Conservation (phyloP, 768 basidiomycete genomes). For the Collybiopsis luxurians region DNA sequence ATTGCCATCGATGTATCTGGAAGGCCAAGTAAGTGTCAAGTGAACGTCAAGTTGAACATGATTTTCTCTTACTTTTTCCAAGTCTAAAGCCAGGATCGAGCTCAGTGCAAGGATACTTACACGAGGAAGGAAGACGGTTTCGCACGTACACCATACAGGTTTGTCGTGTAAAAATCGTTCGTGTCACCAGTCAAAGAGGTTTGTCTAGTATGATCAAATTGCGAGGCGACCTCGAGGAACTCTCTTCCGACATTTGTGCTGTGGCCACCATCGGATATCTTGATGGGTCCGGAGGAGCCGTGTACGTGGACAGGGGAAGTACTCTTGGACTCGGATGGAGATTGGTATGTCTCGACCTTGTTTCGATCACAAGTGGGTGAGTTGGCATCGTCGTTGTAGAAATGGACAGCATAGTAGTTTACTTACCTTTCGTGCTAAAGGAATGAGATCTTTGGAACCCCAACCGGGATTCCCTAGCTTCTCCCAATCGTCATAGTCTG, state of each 20-base stretch:
- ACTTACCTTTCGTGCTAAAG: constrained; percentile 39
- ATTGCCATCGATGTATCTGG: constrained; percentile 35
- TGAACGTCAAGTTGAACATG: too few species aligned
- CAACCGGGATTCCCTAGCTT: constrained; percentile 39
- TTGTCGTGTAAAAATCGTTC: constrained; percentile 26
- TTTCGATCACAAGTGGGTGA: too few species aligned
- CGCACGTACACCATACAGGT: constrained; percentile 30
- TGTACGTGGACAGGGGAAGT: constrained; percentile 22
- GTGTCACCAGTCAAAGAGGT: constrained; percentile 24
- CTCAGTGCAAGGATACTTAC: background rate
- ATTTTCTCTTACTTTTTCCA: background rate
- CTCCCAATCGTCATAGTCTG: constrained; percentile 49
- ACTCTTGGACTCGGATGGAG: constrained; percentile 11
- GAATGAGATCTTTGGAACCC: constrained; percentile 40
- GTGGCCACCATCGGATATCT: constrained; percentile 33
- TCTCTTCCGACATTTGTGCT: constrained; percentile 32
- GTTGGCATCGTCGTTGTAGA: too few species aligned
- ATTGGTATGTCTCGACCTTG: constrained; percentile 38
- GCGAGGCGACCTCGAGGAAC: constrained; percentile 32
- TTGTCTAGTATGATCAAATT: constrained; percentile 33
- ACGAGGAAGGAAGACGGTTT: background rate
- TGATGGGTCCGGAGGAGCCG: constrained; percentile 35
- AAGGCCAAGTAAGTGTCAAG: background rate
- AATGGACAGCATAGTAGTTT: background rate
- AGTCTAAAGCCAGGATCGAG: background rate